A percentile compares a stretch with the other conserved stretches of the same genome.
These are phyloP conservation scores for Verticillium longisporum DNA, from an alignment of 2,329 filamentous ascomycete genomes.

Conservation along the genomic window DNA sequence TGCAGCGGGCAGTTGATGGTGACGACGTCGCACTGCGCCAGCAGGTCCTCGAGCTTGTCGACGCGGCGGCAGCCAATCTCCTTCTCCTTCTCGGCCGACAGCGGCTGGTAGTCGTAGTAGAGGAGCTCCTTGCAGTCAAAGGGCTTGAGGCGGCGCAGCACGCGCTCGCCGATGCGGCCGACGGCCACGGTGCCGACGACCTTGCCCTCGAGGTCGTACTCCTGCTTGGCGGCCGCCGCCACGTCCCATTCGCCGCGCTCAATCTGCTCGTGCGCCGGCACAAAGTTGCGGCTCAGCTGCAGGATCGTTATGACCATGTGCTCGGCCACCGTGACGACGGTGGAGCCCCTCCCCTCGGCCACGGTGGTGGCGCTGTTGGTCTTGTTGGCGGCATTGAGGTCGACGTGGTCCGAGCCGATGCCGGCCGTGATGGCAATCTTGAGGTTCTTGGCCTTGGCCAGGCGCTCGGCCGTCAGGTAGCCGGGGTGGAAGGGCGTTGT, in stretches of 20 bases:
- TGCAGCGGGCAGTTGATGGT: conserved; percentile 99
- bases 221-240: conserved; percentile 92
- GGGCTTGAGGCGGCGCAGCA: conserved; percentile 88
- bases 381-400: conserved; percentile 94
- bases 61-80: conserved; percentile 94
- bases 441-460: conserved; percentile 97
- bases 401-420: conserved; percentile 97
- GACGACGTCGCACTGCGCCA: conserved; percentile 90
- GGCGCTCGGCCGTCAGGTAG: conserved; percentile 92
- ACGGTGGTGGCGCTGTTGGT: conserved; percentile 97
- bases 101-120: conserved; percentile 99
- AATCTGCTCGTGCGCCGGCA: conserved; percentile 93
- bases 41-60: conserved; percentile 84
- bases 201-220: conserved; percentile 96
- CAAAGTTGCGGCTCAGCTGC: conserved; percentile 92
- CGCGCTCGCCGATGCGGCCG: conserved; percentile 96
- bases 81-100: conserved; percentile 76
- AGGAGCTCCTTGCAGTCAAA: conserved; percentile 99
- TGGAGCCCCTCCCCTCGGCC: conserved; percentile 94
- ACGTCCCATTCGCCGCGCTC: conserved; percentile 89
- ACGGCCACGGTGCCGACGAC: conserved; percentile 96
- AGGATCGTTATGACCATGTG: conserved; percentile 99
- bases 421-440: conserved; percentile 96
- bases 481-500: conserved; percentile 99
- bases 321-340: conserved; percentile 97